Conservation (phyloP, 1,284 basidiomycete species). For the Boletus hoseneyae region DNA sequence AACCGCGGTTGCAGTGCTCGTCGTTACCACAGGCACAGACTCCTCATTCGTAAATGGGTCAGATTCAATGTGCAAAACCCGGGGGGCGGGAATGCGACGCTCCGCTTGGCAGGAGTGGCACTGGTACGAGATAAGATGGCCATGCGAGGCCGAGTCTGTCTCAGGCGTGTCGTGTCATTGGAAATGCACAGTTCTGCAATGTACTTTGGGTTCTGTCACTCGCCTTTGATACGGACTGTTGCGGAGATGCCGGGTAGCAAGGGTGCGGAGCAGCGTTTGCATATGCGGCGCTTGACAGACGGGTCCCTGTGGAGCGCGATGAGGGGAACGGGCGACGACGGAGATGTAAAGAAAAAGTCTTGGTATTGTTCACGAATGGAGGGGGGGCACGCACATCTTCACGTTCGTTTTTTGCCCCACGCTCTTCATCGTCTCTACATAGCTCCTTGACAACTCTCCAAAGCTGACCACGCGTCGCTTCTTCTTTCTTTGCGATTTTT, state of each 20-base stretch:
- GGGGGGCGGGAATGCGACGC: conserved; percentile 63
- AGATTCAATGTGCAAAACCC: conserved; percentile 26
- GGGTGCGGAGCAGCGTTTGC: conserved; percentile 61
- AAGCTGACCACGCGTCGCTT: conserved; percentile 32
- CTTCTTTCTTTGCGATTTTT: conserved; percentile 26
- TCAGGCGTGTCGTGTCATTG: too few relatives aligned
- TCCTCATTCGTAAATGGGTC: conserved; percentile 2
- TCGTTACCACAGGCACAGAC: background rate
- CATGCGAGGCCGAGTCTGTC: conserved; percentile 48
- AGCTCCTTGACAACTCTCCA: conserved; percentile 55
- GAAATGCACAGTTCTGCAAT: too few relatives aligned
- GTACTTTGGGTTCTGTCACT: conserved; percentile 19
- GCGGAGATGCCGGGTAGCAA: conserved; percentile 67
- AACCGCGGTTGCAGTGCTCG: background rate
- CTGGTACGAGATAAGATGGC: conserved; percentile 52
- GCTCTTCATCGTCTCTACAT: conserved; percentile 62
- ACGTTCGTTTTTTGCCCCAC: conserved; percentile 73
- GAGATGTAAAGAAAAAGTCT: background rate
- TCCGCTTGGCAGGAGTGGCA: conserved; percentile 51
- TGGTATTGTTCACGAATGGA: too few relatives aligned
- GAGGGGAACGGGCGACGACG: background rate
- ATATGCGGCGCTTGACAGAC: conserved; percentile 71
- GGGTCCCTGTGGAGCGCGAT: conserved; percentile 58
- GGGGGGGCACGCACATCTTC: conserved; percentile 56
- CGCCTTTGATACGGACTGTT: conserved; percentile 62